Evolutionary conservation across 2,329 filamentous ascomycete genomes (phyloP).

Genomic region (Colletotrichum filicis): DNA sequence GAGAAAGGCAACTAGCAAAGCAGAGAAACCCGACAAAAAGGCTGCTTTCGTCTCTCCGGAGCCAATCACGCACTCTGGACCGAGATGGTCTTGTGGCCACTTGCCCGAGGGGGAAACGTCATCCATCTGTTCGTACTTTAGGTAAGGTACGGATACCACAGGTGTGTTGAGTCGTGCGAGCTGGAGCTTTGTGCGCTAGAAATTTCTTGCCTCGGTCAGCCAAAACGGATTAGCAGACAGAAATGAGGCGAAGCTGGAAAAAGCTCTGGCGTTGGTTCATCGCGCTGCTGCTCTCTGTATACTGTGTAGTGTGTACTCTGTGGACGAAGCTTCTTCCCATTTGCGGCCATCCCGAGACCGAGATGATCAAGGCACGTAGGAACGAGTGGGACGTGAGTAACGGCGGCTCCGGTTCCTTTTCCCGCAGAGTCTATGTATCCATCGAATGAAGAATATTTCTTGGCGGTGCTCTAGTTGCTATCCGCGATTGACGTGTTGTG

Average conservation of each 20-base stretch:
- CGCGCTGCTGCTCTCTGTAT: too few species aligned
- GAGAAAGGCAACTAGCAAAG: neutral
- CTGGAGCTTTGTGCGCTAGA: neutral
- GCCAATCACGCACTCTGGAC: slow-evolving; percentile 10
- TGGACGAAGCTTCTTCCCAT: neutral
- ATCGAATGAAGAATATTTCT: neutral
- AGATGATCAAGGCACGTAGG: slow-evolving; percentile 11
- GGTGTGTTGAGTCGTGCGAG: slow-evolving; percentile 11
- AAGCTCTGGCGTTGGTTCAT: neutral
- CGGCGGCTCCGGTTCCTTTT: slow-evolving; percentile 15
- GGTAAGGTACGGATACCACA: too few species aligned
- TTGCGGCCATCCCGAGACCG: slow-evolving; percentile 19
- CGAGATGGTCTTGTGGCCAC: slow-evolving; percentile 23
- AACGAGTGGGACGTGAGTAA: slow-evolving; percentile 16
- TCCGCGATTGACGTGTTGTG: neutral
- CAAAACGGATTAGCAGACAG: slow-evolving; percentile 15
- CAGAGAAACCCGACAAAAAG: neutral
- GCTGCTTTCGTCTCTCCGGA: neutral
- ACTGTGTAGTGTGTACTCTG: neutral
- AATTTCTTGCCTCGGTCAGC: slow-evolving; percentile 15
- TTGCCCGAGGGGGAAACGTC: slow-evolving; percentile 27
- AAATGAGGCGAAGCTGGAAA: neutral
- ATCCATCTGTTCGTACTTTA: slow-evolving; percentile 1
- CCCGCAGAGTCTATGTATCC: neutral
- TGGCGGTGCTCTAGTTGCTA: neutral